A percentile compares a stretch with the other conserved stretches of the same genome.
These are phyloP conservation scores for Yueomyces sinensis DNA, from an alignment of 805 yeast genomes.

Conservation along the genomic window DNA sequence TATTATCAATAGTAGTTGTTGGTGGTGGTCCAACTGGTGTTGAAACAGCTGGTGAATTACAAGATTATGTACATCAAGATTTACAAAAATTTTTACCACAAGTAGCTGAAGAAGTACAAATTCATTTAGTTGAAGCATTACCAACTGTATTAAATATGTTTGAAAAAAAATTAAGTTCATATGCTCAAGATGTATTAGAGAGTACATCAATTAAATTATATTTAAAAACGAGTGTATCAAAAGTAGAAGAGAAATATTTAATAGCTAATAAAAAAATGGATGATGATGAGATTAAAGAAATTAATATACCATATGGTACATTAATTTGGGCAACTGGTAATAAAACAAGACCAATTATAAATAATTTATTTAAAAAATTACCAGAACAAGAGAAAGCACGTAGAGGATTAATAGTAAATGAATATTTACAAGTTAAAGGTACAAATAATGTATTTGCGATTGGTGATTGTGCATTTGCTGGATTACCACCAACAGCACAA, in stretches of 20 bases:
- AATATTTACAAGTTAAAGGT: slow-evolving; percentile 70
- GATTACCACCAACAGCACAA: slow-evolving; percentile 92
- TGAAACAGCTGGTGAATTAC: slow-evolving; percentile 91
- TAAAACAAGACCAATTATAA: slow-evolving; percentile 64
- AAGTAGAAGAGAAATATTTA: slow-evolving; percentile 62
- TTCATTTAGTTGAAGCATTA: slow-evolving; percentile 78
- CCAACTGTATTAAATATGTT: slow-evolving; percentile 65
- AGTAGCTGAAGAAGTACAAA: slow-evolving; percentile 71
- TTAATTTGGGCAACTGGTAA: slow-evolving; percentile 97
- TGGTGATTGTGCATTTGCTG: slow-evolving; percentile 86
- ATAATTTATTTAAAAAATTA: slow-evolving; percentile 53
- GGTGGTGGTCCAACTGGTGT: slow-evolving; percentile 99
- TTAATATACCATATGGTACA: slow-evolving; percentile 71
- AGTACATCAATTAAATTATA: slow-evolving; percentile 54
- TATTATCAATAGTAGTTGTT: slow-evolving; percentile 77
- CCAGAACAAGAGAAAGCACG: slow-evolving; percentile 73
- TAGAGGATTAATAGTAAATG: slow-evolving; percentile 77
- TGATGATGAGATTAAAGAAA: slow-evolving; percentile 53
- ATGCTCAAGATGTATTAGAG: slow-evolving; percentile 30
- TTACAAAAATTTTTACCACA: slow-evolving; percentile 79
- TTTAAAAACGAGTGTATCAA: slow-evolving; percentile 80
- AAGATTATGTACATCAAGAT: slow-evolving; percentile 89
- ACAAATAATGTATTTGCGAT: slow-evolving; percentile 71
- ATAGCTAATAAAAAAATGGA: slow-evolving; percentile 58
- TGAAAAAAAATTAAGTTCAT: slow-evolving; percentile 30